Conservation (phyloP, 768 basidiomycete genomes). For the Suillus ampliporus region DNA sequence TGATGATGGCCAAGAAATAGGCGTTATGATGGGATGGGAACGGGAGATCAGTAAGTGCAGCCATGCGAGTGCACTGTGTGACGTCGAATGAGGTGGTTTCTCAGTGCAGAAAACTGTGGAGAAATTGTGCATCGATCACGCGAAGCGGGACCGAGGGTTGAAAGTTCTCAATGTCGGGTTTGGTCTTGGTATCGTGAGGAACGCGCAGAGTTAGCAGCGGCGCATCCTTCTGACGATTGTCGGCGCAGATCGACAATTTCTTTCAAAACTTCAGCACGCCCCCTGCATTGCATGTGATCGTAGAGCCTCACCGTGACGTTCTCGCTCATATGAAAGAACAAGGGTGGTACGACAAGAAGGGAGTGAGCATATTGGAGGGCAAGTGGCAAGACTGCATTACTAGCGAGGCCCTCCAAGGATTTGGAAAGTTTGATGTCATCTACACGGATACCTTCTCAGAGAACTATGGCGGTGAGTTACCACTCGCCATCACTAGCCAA, state of each 20-base stretch:
- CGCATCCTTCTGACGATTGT: conserved; percentile 14
- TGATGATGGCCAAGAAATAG: conserved; percentile 75
- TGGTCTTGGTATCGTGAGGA: conserved; percentile 85
- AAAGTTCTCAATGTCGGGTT: conserved; percentile 91
- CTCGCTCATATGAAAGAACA: conserved; percentile 75
- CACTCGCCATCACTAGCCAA: background rate
- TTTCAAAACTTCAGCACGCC: conserved; percentile 69
- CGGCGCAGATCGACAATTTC: conserved; percentile 76
- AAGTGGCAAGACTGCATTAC: conserved; percentile 92
- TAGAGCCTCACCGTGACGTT: conserved; percentile 94
- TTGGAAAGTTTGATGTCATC: conserved; percentile 85
- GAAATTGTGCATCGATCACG: conserved; percentile 60
- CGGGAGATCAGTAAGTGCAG: conserved; percentile 66
- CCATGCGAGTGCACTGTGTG: background rate
- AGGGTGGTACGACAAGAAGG: conserved; percentile 80
- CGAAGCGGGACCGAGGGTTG: conserved; percentile 50
- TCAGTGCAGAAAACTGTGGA: conserved; percentile 80
- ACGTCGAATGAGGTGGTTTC: conserved; percentile 30
- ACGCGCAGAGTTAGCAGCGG: conserved; percentile 4
- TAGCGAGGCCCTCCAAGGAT: conserved; percentile 56
- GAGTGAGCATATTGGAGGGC: conserved; percentile 83
- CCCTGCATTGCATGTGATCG: conserved; percentile 82
- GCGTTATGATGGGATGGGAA: conserved; percentile 99
- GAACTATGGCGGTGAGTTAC: conserved; percentile 65
- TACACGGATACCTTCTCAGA: conserved; percentile 97